Evolutionary conservation across 2,329 filamentous ascomycete species (phyloP), one percentile per base, ranked within the genome.

Genomic region (Dendryphion nanum): DNA sequence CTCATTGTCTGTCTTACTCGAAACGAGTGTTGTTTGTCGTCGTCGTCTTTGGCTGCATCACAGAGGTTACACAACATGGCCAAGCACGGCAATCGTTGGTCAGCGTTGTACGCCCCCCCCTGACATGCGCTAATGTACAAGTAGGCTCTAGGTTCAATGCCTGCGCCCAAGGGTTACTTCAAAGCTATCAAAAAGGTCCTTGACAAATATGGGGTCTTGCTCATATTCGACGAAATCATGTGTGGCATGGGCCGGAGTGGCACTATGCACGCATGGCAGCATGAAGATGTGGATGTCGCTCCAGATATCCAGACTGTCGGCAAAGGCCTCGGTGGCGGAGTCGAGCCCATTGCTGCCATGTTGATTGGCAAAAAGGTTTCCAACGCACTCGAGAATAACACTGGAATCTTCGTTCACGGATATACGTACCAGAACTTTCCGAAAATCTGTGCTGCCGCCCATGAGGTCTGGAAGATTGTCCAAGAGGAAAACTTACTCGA

Each of bases 211-310:
- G 86, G 83, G 0, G 80, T 83, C 0, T 74, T 93, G 0, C 70
- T 93, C n/a, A 83, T 91, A 31, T 66, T 91, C 0, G 88, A 93
- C 53, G 87, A 91, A 57, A 75, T 89, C 30, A 87, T 89, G 83
- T 83, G 78, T 33, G 82, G 82, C 2, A 76, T 77, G 61, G 81
- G 82, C 1, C 68, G 81, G 1, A 74, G 73, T 0, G 81, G 80
- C 0, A 73, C 68, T 4, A 61, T 83, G 47, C 76, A 86, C 63
- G 77, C 79, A 2, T 86, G 79, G 75, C 71, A 83, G 48, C 71
- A 79, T 33, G 74, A 81, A 18, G 72, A 65, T 0, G 21, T 24
- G 14, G 35, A 21, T 15, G 67, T 78, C 4, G 70, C 72, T 1
- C 83, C 83, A 0, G 83, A 87, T 51, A 72, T 88, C 4, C 75